phyloP scores from a whole-genome alignment of 2,329 filamentous ascomycete species.

The Fusarium circinatum region DNA sequence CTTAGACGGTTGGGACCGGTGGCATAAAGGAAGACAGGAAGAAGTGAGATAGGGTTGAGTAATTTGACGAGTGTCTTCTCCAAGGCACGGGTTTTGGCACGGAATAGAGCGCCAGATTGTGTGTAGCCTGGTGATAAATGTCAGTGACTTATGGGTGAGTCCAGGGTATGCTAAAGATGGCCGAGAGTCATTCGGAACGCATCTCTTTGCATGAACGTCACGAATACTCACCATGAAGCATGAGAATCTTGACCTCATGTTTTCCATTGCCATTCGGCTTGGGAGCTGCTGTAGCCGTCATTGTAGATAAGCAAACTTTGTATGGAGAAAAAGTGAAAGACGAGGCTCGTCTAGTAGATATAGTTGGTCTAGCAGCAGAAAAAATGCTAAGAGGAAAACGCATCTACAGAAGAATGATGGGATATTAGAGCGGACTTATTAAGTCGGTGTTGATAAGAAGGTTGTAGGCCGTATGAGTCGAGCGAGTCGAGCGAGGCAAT shows the following conservation, averaged over 20 bases:
- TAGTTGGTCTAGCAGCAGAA: slow-evolving; percentile 27
- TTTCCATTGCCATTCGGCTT: slow-evolving; percentile 53
- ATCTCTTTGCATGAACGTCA: background rate
- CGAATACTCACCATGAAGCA: slow-evolving; percentile 72
- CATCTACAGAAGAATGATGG: slow-evolving; percentile 33
- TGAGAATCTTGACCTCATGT: slow-evolving; percentile 73
- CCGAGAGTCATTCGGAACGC: background rate
- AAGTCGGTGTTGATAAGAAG: background rate
- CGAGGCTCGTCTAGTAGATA: slow-evolving; percentile 18
- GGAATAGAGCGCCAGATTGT: slow-evolving; percentile 87
- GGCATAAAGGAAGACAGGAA: slow-evolving; percentile 71
- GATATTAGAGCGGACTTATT: background rate
- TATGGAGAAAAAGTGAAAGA: slow-evolving; percentile 9
- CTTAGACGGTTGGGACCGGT: slow-evolving; percentile 73
- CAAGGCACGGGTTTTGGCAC: slow-evolving; percentile 86
- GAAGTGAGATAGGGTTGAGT: slow-evolving; percentile 68
- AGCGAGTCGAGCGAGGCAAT: slow-evolving; percentile 32
- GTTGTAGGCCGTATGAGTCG: slow-evolving; percentile 37
- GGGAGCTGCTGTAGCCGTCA: slow-evolving; percentile 39
- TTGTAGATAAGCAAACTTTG: slow-evolving; percentile 32
- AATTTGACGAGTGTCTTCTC: slow-evolving; percentile 82
- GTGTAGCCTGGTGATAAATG: slow-evolving; percentile 73
- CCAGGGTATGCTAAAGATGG: background rate
- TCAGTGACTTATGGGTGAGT: slow-evolving; percentile 1
- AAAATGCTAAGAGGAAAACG: slow-evolving; percentile 23